These are phyloP conservation scores for Ophiorrhiza pumila DNA, from an alignment of 257 asterid genomes.

Conservation along the genomic window DNA sequence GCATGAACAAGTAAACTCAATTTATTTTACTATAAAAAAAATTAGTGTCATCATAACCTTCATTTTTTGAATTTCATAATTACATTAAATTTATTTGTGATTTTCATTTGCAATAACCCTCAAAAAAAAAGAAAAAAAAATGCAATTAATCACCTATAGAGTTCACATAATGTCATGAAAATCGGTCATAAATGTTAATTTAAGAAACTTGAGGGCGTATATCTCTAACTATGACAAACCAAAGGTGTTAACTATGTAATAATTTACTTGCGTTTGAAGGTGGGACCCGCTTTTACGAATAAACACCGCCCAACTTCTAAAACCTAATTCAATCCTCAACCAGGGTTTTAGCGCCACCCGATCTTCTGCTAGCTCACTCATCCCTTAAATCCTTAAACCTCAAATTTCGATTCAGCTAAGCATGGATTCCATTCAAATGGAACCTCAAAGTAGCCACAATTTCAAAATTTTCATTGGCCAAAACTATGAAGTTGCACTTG, in stretches of 20 bases:
- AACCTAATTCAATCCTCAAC: constrained; percentile 16
- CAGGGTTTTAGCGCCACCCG: constrained; percentile 9
- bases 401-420: constrained; percentile 1
- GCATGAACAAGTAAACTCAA: too few species aligned
- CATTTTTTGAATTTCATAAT: too few species aligned
- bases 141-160: too few species aligned
- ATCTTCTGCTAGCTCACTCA: neutral
- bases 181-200: too few species aligned
- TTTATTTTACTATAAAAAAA: too few species aligned
- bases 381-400: neutral
- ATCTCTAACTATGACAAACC: neutral
- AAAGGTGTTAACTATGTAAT: neutral
- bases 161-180: neutral
- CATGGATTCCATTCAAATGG: constrained; percentile 42
- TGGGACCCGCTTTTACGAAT: neutral
- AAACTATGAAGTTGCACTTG: constrained; percentile 40
- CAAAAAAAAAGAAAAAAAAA: too few species aligned
- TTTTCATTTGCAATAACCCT: too few species aligned
- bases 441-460: constrained; percentile 19
- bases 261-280: neutral
- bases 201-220: neutral
- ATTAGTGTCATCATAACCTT: too few species aligned
- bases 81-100: too few species aligned
- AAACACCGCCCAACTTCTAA: neutral
- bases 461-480: constrained; percentile 31